Evolutionary conservation across 192 early-diverging fungal species (phyloP), one percentile per base, ranked within the genome.

Genomic region (Coemansia sp.): DNA sequence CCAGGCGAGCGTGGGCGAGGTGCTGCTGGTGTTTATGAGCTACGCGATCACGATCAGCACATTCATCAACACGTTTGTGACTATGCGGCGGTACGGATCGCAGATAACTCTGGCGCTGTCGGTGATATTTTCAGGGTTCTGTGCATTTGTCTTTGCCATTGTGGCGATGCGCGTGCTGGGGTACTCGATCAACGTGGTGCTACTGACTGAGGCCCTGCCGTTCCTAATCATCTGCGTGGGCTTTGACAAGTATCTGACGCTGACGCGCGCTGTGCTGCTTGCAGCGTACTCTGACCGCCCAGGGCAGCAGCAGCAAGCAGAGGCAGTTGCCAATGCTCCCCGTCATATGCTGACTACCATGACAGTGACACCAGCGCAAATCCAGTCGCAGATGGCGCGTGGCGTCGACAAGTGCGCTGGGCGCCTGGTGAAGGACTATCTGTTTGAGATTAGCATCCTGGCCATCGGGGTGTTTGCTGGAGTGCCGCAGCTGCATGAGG

Each of bases 191-290:
- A 86, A 88, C 76, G 85, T 86, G 4, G 85, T 88, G 23, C 83
- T 91, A 20, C 84, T 89, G 59, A 84, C 86, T 55, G 93, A 97
- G 75, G 92, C 93, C 9, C 84, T 95, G 64, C 95, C 95, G 6
- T 94, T 95, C 77, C 86, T 95, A 45, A 88, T 92, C 31, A 88
- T 95, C 48, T 92, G 91, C 28, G 87, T 97, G 28, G 94, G 94
- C 3, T 95, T 94, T 58, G 95, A 97, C 62, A 88, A 91, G 74
- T 90, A 90, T 47, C 87, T 89, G 72, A 82, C 77, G 14, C 80
- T 97, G 57, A 91, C 95, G 57, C 88, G 90, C 53, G 84, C 90
- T 47, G 90, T 97, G 6, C 82, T 93, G 50, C 83, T 84, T 19
- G 82, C 69, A 22, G 75, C 62, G 55, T 79, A 64, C 45, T 64